phyloP scores from a whole-genome alignment of 2,329 filamentous ascomycete genomes.

The Botrytis aclada region DNA sequence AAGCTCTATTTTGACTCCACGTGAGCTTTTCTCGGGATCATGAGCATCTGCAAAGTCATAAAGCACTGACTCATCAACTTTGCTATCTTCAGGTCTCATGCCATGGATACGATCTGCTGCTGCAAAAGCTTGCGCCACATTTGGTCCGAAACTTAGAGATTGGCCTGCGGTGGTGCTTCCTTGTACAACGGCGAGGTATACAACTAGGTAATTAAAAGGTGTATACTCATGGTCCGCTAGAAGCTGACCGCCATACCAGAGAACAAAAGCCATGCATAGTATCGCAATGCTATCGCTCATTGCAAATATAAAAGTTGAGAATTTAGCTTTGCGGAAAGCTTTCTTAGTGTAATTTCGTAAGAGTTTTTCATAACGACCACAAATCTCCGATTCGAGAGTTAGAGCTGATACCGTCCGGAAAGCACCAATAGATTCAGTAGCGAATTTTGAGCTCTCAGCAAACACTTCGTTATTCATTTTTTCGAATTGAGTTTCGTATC shows the following conservation, averaged over 20 bases:
- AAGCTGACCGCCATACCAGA: conserved; percentile 45
- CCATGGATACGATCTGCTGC: conserved; percentile 58
- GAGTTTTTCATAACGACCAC: conserved; percentile 47
- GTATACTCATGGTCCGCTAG: conserved; percentile 39
- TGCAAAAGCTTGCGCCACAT: conserved; percentile 56
- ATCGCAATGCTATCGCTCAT: conserved; percentile 54
- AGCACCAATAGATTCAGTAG: conserved; percentile 58
- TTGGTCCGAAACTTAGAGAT: conserved; percentile 51
- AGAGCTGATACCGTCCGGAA: conserved; percentile 62
- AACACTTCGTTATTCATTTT: conserved; percentile 56
- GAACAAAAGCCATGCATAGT: conserved; percentile 53
- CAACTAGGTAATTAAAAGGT: conserved; percentile 50
- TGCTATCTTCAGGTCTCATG: conserved; percentile 28
- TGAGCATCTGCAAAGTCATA: conserved; percentile 19
- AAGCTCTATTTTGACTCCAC: conserved; percentile 49
- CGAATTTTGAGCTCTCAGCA: conserved; percentile 60
- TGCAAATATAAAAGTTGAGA: conserved; percentile 50
- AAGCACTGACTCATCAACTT: conserved; percentile 13
- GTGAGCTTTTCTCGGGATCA: conserved; percentile 43
- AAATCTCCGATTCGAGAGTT: conserved; percentile 59
- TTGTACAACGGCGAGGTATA: conserved; percentile 51
- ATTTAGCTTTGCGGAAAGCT: conserved; percentile 48
- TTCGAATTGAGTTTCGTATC: conserved; percentile 55
- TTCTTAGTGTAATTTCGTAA: conserved; percentile 47
- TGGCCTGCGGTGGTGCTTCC: conserved; percentile 52